Conservation (phyloP, 2,329 filamentous ascomycete species). For the Lanzia echinophila region DNA sequence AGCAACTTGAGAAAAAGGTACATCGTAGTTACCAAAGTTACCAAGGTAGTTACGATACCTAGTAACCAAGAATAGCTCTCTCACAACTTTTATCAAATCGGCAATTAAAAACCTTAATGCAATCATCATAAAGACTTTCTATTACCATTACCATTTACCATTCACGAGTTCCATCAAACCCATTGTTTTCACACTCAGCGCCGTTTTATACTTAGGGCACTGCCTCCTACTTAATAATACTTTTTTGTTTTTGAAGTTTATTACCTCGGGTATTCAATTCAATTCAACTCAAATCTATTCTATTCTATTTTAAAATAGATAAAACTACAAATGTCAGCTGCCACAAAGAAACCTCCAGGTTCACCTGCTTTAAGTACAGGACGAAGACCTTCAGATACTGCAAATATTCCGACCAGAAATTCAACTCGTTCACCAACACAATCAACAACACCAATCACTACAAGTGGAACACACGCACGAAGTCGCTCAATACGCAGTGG, state of each 20-base stretch:
- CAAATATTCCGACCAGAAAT: conserved; percentile 13
- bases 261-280: neutral
- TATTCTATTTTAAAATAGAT: neutral
- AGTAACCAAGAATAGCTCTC: neutral
- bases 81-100: neutral
- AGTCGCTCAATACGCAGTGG: conserved; percentile 59
- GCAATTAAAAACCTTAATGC: neutral
- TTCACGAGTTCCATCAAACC: conserved; percentile 4
- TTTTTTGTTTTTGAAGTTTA: neutral
- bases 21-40: no score
- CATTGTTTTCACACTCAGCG: neutral
- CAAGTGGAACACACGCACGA: conserved; percentile 38
- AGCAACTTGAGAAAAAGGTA: no score
- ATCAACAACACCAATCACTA: conserved; percentile 19
- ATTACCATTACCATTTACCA: neutral
- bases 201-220: no score
- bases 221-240: neutral
- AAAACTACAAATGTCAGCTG: conserved; percentile 34
- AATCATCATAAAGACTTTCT: neutral
- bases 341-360: conserved; percentile 35
- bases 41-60: no score
- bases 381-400: conserved; percentile 26
- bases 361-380: conserved; percentile 16
- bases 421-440: conserved; percentile 25
- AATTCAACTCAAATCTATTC: neutral